These are phyloP conservation scores for Choanephora cucurbitarum DNA, from an alignment of 371 early-diverging fungal genomes.

Conservation along the genomic window DNA sequence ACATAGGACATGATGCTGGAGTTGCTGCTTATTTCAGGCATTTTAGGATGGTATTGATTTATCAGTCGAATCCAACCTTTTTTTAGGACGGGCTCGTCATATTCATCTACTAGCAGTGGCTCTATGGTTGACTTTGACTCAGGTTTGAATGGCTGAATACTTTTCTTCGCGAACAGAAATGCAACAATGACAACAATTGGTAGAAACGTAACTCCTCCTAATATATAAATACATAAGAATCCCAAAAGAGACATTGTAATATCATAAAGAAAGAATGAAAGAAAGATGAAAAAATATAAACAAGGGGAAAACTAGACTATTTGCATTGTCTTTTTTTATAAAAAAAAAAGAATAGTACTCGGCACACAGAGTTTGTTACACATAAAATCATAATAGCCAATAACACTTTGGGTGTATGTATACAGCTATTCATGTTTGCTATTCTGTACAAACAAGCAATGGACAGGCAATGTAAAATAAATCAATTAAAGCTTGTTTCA, in stretches of 20 bases:
- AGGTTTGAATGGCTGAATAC: slow-evolving; percentile 4
- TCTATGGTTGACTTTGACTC: background rate
- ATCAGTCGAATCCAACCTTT: slow-evolving; percentile 45
- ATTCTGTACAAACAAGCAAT: no score
- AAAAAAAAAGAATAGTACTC: no score
- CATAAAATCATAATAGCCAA: no score
- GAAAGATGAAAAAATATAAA: no score
- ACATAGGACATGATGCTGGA: slow-evolving; percentile 32
- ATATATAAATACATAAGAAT: slow-evolving; percentile 21
- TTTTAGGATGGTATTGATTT: slow-evolving; percentile 35
- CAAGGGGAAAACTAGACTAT: no score
- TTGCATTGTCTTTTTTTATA: no score
- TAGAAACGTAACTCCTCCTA: slow-evolving; percentile 28
- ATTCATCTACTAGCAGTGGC: background rate
- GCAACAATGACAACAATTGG: slow-evolving; percentile 15
- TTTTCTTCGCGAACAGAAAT: slow-evolving; percentile 14
- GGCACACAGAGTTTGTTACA: no score
- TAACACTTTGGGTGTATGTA: no score
- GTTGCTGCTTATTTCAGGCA: slow-evolving; percentile 28
- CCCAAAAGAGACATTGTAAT: slow-evolving; percentile 13
- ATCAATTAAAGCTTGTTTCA: no score
- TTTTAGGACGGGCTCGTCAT: slow-evolving; percentile 27
- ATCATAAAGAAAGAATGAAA: no score
- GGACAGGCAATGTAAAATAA: no score
- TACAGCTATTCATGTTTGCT: no score